Evolutionary conservation across 176 grass and related monocot species (phyloP), one percentile per base, ranked within the genome.

Genomic region (Eragrostis curvula): DNA sequence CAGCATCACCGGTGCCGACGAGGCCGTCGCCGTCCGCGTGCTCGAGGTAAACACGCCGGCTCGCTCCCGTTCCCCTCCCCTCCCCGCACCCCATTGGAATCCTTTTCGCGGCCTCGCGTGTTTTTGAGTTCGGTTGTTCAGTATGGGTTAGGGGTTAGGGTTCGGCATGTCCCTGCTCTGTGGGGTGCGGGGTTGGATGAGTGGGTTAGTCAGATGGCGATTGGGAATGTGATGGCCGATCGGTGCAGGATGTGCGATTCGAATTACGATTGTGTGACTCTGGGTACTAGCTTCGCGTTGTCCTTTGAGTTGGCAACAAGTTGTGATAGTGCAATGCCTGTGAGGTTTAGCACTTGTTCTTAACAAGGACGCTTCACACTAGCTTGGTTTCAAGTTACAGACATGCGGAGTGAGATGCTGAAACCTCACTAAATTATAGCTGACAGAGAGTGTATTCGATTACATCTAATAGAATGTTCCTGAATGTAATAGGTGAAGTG

Each of bases 1-100:
- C 36, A 78, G 80, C 86, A 96, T 99, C 87, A 99, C 93, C 45
- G 88, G 91, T 44, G 68, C 91, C 76, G 76, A 88, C 63, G 89
- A 90, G 68, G 77, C 85, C 58, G 79, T 78, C 66, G 93, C 97
- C n/a, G 56, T 84, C 81, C 91, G 83, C 82, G 91, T 83, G 88
- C 97, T 99, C 85, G 75, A 93, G 93, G 97, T 96, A 88, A 86
- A 8, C 18, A 72, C 25, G 30, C 73, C n/a, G 20, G 5, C 53
- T 46, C 66, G 51, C 53, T 16, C 23, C 67, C 6, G 17, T 14
- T 27, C 52, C 21, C 9, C 3, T 17, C 24, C 0, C 0, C 12
- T 10, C 9, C 51, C 11, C 50, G 30, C 30, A 23, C 55, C 57
- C 56, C 43, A 25, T 45, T 43, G 18, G 53, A 57, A 39, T 17